Base-by-base conservation (phyloP, 1,284 basidiomycete species). In the Cronartium ribicola region DNA sequence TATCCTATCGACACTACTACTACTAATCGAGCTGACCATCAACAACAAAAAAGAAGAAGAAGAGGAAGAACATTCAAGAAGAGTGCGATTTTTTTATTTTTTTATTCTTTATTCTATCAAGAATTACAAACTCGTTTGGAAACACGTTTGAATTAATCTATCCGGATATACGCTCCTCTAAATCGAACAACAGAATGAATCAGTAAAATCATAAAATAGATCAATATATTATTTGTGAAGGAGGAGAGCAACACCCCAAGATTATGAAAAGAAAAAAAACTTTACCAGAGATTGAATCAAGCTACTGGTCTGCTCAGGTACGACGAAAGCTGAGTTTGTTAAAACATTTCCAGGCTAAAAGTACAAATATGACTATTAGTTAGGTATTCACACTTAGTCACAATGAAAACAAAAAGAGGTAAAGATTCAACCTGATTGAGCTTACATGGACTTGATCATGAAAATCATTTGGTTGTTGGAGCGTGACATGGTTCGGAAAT, bases 121-220 rank as follows among this genome's bases (percentile, higher is more conserved):
- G 29, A 29, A 29, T 20, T 62, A 67, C 13, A 41, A 67, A 36
- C n/a, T 40, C 41, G 43, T 67, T 29, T 67, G 66, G 48, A 59
- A 67, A n/a, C 36, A 57, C 13, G 44, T 41, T 59, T 67, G 66
- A 40, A 6, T 13, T 11, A 59, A 39, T 41, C 48, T 46, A 41
- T 67, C 48, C 40, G 66, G 39, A 67, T 67, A 67, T 10, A 67
- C 66, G n/a, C 37, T 67, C 48, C 66, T 57, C 66, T 67, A 22
- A 39, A 57, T 29, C 0, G 57, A 41, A 67, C 14, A 67, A 17
- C 39, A 8, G n/a, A n/a, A 40, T 14, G 22, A 1, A 14, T 4
- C 39, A 57, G 5, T 5, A 3, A 13, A 17, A 66, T n/a, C 1
- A 48, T 43, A n/a, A 51, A 48, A 17, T n/a, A 13, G 3, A 4